Percentiles rank a stretch among this genome's conserved stretches.
Evolutionary conservation across 306 rosid species (phyloP).

Genomic region (Canavalia gladiata): DNA sequence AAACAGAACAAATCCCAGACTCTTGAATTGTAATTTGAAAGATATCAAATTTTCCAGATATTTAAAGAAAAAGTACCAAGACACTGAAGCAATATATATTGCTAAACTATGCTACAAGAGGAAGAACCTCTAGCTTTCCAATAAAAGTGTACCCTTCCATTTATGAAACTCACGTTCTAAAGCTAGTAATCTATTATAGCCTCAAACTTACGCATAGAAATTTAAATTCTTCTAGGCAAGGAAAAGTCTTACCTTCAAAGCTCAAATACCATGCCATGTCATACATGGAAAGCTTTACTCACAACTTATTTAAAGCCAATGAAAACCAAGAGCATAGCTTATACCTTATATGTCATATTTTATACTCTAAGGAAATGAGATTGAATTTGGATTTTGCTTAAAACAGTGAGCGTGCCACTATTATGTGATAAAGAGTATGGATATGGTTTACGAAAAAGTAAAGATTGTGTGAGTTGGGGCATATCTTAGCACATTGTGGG

Average conservation of each 20-base stretch:
- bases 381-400: slow-evolving; percentile 9
- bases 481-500: slow-evolving; percentile 20
- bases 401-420: not conserved
- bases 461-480: slow-evolving; percentile 25
- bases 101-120: not conserved
- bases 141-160: slow-evolving; percentile 25
- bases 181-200: slow-evolving; percentile 40
- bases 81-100: no score
- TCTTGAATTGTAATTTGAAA: no score
- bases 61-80: no score
- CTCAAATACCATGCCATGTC: not conserved
- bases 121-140: not conserved
- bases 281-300: slow-evolving; percentile 39
- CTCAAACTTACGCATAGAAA: slow-evolving; percentile 54
- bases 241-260: slow-evolving; percentile 54
- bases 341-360: not conserved
- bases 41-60: no score
- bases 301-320: slow-evolving; percentile 28
- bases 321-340: slow-evolving; percentile 38
- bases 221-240: slow-evolving; percentile 48
- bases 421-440: slow-evolving; percentile 22
- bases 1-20: not conserved
- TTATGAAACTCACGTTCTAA: slow-evolving; percentile 49
- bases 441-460: slow-evolving; percentile 3
- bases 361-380: slow-evolving; percentile 28